A percentile compares a stretch with the other conserved stretches of the same genome.
Conservation (phyloP, 2,329 filamentous ascomycete genomes). For the Arthrinium phaeospermum region DNA sequence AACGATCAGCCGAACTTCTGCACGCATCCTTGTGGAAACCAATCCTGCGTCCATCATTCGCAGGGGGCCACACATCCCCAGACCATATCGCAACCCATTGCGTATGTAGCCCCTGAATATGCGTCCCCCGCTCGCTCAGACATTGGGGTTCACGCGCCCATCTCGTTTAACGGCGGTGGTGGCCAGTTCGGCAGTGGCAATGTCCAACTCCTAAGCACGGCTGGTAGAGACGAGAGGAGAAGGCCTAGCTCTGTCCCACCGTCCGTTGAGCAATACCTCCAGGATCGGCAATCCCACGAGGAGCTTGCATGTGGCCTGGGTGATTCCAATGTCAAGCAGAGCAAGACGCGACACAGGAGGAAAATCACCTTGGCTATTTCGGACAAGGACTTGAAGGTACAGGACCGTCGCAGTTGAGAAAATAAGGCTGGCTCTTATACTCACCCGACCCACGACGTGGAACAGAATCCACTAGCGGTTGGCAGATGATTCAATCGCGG, state of each 20-base stretch:
- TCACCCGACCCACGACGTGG: not conserved
- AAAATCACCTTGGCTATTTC: not conserved
- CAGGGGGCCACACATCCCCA: not conserved
- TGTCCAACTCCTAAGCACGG: not conserved
- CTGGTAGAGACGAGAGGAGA: not conserved
- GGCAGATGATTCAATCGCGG: not conserved
- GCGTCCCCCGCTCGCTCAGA: not conserved
- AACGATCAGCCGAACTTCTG: not conserved
- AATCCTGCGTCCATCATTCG: not conserved
- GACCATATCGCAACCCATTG: not conserved
- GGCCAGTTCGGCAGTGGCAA: not conserved
- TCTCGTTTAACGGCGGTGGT: not conserved
- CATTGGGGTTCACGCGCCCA: not conserved
- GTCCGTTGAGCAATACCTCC: conserved; percentile 20
- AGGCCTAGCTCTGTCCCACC: conserved; percentile 1
- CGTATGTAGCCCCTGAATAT: not conserved
- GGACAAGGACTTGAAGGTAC: not conserved
- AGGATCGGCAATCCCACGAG: conserved; percentile 20
- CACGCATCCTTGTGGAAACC: not conserved
- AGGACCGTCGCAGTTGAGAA: not conserved
- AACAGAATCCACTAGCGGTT: not conserved
- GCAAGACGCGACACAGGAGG: not conserved
- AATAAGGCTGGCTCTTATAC: not conserved
- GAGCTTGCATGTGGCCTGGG: conserved; percentile 1
- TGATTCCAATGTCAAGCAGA: not conserved